Base-by-base conservation (phyloP, 345 rosid genomes). In the Excoecaria agallocha region DNA sequence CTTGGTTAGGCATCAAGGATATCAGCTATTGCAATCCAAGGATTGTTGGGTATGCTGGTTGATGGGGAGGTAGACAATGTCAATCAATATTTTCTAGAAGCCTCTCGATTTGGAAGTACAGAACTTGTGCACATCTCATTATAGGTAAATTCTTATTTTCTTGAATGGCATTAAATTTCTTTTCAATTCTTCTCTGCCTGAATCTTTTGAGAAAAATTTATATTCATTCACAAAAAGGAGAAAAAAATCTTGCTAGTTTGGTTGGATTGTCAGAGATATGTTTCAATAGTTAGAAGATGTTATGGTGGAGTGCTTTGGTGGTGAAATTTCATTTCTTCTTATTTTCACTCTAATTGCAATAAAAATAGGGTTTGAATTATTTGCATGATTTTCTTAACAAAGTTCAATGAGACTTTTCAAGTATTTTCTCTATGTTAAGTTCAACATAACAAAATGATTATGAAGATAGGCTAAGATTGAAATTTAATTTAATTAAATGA, bases 31-130 rank as follows among this genome's bases (percentile, higher is more conserved):
- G 90, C 88, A 54, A 81, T 95, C 66, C 93, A 92, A 78, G 98
- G 98, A 45, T 82, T 95, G 82, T 85, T 95, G 74, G 89, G 93
- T 76, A 80, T 95, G 89, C 76, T 95, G 79, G 99, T 95, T 16
- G 98, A 92, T 75, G 98, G 97, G 8, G 98, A 97, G 19, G 97
- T 98, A 9, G 99, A 95, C 84, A 91, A 93, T 68, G 98, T 95
- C 19, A 91, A 93, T 37, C 98, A 92, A 83, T 92, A 97, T 80
- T 95, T 95, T 75, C 98, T 93, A 72, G 99, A 95, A 84, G 99
- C 99, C 82, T 95, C 99, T 66, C 93, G 98, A 55, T 95, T 95
- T 69, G 99, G 99, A 8, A 92, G 99, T 83, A 94, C 97, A 72
- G 98, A 94, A 84, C 97, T 94, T 62, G 98, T 94, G 64, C 93